Base-by-base conservation (phyloP, 2,329 filamentous ascomycete species). In the Aspergillus ruber region DNA sequence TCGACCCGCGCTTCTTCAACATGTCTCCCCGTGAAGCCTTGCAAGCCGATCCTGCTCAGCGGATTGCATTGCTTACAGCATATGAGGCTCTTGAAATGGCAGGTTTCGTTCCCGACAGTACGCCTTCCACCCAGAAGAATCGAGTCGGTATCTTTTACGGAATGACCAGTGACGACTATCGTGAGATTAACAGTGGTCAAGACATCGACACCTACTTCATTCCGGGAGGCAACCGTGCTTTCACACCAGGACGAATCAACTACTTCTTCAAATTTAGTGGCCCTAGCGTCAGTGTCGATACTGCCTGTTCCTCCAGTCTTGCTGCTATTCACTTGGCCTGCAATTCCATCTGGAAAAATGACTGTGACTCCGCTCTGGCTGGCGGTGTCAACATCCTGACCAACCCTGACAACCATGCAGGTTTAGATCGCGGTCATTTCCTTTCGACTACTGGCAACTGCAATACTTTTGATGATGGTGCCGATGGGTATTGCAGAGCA, bases 341-440 rank as follows among this genome's bases (percentile, higher is more conserved):
- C 68, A 84, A 81, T 3, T 80, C 87, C 0, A 72, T 90, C 5
- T 85, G 83, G 79, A 79, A 80, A 6, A 81, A 82, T 42, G 88
- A 93, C 55, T 86, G 83, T 50, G 88, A 93, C 61, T 90, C 84
- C 6, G 88, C 86, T 1, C 81, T 90, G 29, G 85, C 86, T 2
- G 88, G 88, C 49, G 88, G 88, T 51, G 71, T 86, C n/a, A 90
- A 87, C 46, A 44, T 66, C 9, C 75, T 90, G 68, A 90, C 86
- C 42, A 88, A 88, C 67, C 83, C 86, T 0, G 86, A 90, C 65
- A 86, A 84, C 72, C 88, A 86, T 68, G 77, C 84, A 5, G 85
- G 84, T 55, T 73, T 90, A 2, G 84, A 82, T 61, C 80, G 84
- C 53, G 61, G 61, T 3, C 57, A 63, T 41, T 66, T 66, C 42